These are phyloP conservation scores for Candida pseudoglaebosa DNA, from an alignment of 805 yeast genomes.

Conservation along the genomic window DNA sequence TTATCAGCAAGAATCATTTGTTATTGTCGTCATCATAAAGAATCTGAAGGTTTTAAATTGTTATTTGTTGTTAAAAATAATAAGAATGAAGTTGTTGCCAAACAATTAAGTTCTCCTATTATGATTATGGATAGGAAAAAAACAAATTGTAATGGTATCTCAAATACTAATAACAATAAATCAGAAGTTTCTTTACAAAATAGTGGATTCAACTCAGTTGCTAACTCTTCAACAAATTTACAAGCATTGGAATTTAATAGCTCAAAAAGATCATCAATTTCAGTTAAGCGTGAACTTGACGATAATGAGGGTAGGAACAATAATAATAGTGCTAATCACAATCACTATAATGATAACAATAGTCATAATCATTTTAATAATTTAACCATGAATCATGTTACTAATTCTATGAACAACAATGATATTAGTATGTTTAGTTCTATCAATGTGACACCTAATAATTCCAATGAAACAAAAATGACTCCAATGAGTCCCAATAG, in stretches of 20 bases:
- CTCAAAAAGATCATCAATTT: constrained; percentile 5
- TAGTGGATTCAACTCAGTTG: constrained; percentile 11
- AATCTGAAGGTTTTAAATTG: constrained; percentile 76
- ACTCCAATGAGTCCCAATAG: constrained; percentile 60
- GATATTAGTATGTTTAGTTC: background rate
- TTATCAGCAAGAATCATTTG: constrained; percentile 79
- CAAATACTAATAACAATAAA: constrained; percentile 11
- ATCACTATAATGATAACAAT: constrained; percentile 1
- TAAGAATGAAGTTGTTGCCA: constrained; percentile 63
- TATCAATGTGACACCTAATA: background rate
- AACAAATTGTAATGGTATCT: constrained; percentile 25
- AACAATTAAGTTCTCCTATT: constrained; percentile 65
- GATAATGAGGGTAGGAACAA: constrained; percentile 8
- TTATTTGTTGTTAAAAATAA: constrained; percentile 64
- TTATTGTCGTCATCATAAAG: constrained; percentile 93
- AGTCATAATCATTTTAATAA: constrained; percentile 7
- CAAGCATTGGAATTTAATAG: constrained; percentile 8
- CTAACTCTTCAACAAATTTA: constrained; percentile 20
- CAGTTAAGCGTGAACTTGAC: constrained; percentile 5
- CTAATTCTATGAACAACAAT: background rate
- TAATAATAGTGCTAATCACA: constrained; percentile 8
- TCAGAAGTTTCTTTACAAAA: constrained; percentile 13
- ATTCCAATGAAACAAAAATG: constrained; percentile 8
- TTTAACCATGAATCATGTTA: constrained; percentile 4
- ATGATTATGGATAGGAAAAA: constrained; percentile 96